Percentiles rank a stretch among this genome's conserved stretches.
phyloP scores from a whole-genome alignment of 208 protist species.

The Acanthamoeba castellanii region DNA sequence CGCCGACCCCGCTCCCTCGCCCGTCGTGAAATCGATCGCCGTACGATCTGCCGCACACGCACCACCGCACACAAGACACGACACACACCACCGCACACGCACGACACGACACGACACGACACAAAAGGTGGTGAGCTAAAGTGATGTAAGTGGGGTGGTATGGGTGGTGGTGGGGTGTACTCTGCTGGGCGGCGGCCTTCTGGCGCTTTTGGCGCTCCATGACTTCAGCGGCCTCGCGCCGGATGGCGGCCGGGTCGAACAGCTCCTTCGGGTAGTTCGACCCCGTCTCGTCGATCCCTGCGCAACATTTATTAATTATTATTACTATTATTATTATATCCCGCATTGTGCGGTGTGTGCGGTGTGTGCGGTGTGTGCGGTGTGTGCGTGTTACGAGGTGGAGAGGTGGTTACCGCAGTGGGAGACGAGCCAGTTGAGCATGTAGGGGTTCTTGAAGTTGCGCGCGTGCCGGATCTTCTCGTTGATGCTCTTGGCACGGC shows the following conservation, averaged over 20 bases:
- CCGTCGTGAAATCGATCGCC: slow-evolving; percentile 39
- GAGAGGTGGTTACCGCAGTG: slow-evolving; percentile 21
- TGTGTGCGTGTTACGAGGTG: not conserved
- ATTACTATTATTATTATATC: too few species aligned
- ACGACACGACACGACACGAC: too few species aligned
- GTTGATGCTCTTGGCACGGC: slow-evolving; percentile 66
- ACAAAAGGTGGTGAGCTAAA: too few species aligned
- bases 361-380: not conserved
- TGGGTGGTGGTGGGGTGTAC: not conserved
- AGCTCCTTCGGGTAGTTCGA: slow-evolving; percentile 61
- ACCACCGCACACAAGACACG: not conserved
- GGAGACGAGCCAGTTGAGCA: slow-evolving; percentile 69
- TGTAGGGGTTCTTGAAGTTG: slow-evolving; percentile 73
- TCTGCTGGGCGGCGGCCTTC: slow-evolving; percentile 6
- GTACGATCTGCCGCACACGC: not conserved
- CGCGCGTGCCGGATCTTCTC: slow-evolving; percentile 58
- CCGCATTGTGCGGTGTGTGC: not conserved
- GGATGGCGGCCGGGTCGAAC: slow-evolving; percentile 49
- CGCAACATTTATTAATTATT: too few species aligned
- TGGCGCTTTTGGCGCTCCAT: slow-evolving; percentile 16
- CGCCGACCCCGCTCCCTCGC: not conserved
- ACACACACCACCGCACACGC: too few species aligned
- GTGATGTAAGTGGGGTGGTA: too few species aligned
- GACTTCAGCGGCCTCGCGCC: slow-evolving; percentile 31
- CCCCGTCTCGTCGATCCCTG: slow-evolving; percentile 53